Evolutionary conservation across 768 basidiomycete genomes (phyloP).

Genomic region (Leccinum disarticulatum): DNA sequence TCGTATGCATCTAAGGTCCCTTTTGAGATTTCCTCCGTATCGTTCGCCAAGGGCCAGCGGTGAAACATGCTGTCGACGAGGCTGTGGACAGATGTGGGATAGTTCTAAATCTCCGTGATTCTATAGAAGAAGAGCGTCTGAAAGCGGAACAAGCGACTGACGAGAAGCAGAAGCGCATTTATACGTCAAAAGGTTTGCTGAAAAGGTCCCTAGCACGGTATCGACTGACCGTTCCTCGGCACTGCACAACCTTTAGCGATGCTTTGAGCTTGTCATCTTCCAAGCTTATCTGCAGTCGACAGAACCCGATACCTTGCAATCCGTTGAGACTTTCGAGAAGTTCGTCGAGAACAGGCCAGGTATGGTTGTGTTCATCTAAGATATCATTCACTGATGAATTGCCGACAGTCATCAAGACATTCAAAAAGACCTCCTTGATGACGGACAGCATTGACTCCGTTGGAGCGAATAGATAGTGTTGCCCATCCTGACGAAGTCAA

Average conservation of each 20-base stretch:
- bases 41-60: constrained; percentile 78
- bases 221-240: constrained; percentile 41
- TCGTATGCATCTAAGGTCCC: constrained; percentile 3
- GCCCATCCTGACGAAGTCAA: constrained; percentile 91
- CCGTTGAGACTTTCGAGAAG: constrained; percentile 73
- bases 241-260: constrained; percentile 77
- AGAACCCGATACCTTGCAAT: constrained; percentile 74
- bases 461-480: constrained; percentile 72
- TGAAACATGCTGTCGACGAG: constrained; percentile 85
- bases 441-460: constrained; percentile 82
- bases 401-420: constrained; percentile 83
- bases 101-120: constrained; percentile 82
- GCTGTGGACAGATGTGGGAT: constrained; percentile 84
- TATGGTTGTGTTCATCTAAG: constrained; percentile 28
- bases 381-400: neutral
- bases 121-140: constrained; percentile 82
- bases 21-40: constrained; percentile 77
- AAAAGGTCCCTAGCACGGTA: neutral
- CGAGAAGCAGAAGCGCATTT: constrained; percentile 60
- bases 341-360: constrained; percentile 87
- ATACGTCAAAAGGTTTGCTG: constrained; percentile 67
- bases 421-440: constrained; percentile 81
- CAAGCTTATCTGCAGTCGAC: constrained; percentile 86
- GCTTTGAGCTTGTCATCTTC: constrained; percentile 85
- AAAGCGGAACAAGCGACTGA: constrained; percentile 77